phyloP scores from a whole-genome alignment of 192 early-diverging fungal genomes.

The Coemansia sp. region DNA sequence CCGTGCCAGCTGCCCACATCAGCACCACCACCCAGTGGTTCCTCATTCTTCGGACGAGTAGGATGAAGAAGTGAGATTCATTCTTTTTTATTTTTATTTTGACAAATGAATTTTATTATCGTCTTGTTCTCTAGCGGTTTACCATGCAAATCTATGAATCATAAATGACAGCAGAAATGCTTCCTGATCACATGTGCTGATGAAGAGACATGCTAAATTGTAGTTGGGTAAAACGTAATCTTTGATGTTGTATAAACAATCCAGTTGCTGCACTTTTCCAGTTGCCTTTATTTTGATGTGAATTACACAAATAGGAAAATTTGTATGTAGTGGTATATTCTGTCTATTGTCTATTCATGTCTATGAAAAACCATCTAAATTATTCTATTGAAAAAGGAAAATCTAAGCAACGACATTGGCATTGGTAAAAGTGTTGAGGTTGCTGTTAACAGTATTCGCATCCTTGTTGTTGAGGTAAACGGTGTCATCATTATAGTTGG shows the following conservation, averaged over 20 bases:
- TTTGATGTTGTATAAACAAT: too few species aligned
- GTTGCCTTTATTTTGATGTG: too few species aligned
- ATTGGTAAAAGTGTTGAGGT: conserved; percentile 77
- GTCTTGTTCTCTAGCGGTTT: too few species aligned
- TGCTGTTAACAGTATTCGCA: conserved; percentile 11
- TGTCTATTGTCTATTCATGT: neutral
- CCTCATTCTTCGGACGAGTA: neutral
- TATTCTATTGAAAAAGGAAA: neutral
- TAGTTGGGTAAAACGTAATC: too few species aligned
- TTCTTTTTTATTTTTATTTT: too few species aligned
- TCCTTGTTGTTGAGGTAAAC: conserved; percentile 17
- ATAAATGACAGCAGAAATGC: too few species aligned
- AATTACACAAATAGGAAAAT: too few species aligned
- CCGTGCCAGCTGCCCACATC: conserved; percentile 11
- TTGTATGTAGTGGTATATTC: neutral
- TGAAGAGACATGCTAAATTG: too few species aligned
- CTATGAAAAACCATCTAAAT: neutral
- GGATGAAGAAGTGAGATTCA: neutral
- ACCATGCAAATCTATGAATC: too few species aligned
- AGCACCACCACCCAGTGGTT: conserved; percentile 21
- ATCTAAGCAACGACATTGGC: conserved; percentile 65
- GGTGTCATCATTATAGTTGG: conserved; percentile 20
- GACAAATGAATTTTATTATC: too few species aligned
- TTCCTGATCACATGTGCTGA: too few species aligned
- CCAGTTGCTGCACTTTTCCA: too few species aligned